Base-by-base conservation (phyloP, 768 basidiomycete species). In the Panellus pusillus region DNA sequence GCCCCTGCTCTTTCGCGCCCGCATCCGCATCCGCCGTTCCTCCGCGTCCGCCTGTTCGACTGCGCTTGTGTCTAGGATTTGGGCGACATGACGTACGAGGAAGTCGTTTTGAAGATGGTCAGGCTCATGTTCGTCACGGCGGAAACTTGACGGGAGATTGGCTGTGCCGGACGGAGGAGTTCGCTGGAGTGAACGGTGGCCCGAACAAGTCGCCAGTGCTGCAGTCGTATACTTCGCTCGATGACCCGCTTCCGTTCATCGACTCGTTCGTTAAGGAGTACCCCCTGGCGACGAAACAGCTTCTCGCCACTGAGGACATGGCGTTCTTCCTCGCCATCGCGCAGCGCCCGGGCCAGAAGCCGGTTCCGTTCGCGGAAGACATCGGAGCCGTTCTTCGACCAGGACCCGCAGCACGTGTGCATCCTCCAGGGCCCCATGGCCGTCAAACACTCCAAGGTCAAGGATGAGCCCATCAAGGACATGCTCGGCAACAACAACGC, bases 361-460 rank as follows among this genome's bases (percentile, higher is more conserved):
- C 97, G 1, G 96, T 88, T 7, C 97, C 96, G 0, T 99, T 98
- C 78, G 91, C 93, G 2, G 96, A 98, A 71, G 97, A 99, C 68
- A 94, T 98, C 60, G 97, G 98, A 56, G 96, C 95, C 13, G 94
- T 99, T n/a, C 38, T 97, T 98, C 66, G 97, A 98, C 72, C 93
- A 96, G 73, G 97, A 98, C 70, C 96, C 96, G 19, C 92, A 99
- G 70, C 89, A 97, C 57, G 95, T 98, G 20, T 96, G 93, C 66
- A 96, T 99, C 63, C 83, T 99, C 47, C 94, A 97, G 72, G 97
- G 97, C 17, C 97, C 97, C 13, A 89, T 99, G 45, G 94, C 97
- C 1, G 93, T 84, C 57, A 94, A 91, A 70, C 86, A 93, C 71
- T 85, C 92, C 9, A 84, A 76, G 38, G 75, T 84, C 65, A 96